phyloP scores from a whole-genome alignment of 345 rosid genomes.

The Pistacia atlantica region DNA sequence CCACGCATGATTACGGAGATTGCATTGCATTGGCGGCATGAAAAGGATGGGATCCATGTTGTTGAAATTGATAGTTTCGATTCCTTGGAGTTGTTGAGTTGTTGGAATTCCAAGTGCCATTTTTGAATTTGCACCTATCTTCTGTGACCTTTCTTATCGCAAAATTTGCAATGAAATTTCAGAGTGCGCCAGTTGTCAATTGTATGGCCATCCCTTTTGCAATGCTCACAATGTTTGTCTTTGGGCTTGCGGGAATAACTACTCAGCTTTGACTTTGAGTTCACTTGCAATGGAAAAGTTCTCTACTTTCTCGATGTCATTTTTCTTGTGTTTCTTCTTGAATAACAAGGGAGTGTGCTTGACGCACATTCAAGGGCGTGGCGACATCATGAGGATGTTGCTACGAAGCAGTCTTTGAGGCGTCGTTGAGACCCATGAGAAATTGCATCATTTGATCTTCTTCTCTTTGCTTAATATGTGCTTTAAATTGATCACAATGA shows the following conservation, averaged over 20 bases:
- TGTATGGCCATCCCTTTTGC: too few relatives aligned
- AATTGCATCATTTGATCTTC: constrained; percentile 9
- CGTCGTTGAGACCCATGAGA: neutral
- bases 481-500: neutral
- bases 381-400: constrained; percentile 8
- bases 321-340: neutral
- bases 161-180: constrained; percentile 7
- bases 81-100: neutral
- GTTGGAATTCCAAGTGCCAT: neutral
- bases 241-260: neutral
- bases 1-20: neutral
- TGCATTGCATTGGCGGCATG: neutral
- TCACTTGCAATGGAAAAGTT: constrained; percentile 2
- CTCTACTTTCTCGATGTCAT: neutral
- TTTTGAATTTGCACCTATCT: constrained; percentile 5
- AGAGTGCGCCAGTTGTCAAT: neutral
- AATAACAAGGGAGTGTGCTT: constrained; percentile 6
- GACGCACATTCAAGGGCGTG: neutral
- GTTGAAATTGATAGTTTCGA: neutral
- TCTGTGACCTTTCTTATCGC: constrained; percentile 15
- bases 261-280: neutral
- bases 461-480: neutral
- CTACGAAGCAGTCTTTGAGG: neutral
- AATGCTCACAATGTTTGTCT: neutral
- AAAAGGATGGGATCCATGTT: neutral